Evolutionary conservation across 106 monocot genomes (phyloP).

Genomic region (Dendrobium chrysotoxum): DNA sequence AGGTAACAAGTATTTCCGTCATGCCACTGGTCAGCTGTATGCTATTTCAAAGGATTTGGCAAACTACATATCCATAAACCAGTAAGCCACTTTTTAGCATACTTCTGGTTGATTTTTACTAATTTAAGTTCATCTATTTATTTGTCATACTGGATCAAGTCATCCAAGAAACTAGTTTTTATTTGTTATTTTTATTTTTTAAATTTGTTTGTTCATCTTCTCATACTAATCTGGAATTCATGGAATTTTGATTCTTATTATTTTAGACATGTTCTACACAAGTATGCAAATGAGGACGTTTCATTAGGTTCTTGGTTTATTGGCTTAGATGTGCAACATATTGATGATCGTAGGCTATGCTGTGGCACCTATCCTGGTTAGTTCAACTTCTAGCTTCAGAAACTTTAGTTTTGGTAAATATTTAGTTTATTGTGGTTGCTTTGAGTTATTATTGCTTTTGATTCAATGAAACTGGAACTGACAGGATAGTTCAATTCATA

Average conservation of each 20-base stretch:
- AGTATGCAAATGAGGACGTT: constrained; percentile 58
- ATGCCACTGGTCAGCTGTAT: constrained; percentile 52
- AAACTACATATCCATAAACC: constrained; percentile 35
- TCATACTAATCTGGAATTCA: background rate
- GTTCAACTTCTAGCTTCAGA: background rate
- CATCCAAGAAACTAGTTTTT: background rate
- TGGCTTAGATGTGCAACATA: constrained; percentile 49
- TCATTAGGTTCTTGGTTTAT: constrained; percentile 56
- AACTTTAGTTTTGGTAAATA: background rate
- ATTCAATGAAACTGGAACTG: background rate
- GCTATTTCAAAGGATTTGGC: constrained; percentile 56
- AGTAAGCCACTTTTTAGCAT: constrained; percentile 21
- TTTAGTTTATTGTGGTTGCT: background rate
- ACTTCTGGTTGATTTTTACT: too few species aligned
- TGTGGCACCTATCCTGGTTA: constrained; percentile 56
- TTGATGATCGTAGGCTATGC: constrained; percentile 47
- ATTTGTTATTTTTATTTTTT: background rate
- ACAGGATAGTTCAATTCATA: background rate
- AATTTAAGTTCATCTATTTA: background rate
- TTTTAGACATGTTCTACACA: constrained; percentile 35
- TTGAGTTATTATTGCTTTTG: background rate
- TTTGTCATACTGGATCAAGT: background rate
- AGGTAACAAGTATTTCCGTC: constrained; percentile 53
- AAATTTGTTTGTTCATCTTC: background rate
- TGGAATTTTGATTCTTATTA: background rate